A percentile compares a stretch with the other conserved stretches of the same genome.
Conservation (phyloP, 75 land plant genomes). For the Adiantum capillusveneris region DNA sequence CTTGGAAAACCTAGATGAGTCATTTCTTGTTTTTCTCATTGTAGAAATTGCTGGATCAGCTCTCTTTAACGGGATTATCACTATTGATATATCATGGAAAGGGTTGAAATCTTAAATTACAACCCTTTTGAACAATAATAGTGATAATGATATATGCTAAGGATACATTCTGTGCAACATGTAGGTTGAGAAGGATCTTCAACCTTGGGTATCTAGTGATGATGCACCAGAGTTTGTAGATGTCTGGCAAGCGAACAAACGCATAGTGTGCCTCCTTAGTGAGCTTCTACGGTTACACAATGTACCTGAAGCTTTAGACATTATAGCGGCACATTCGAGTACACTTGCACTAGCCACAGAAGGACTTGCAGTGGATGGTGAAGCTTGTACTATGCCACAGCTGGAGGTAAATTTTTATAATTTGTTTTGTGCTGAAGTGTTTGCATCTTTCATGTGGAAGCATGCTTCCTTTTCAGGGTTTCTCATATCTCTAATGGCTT, state of each 20-base stretch:
- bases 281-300: constrained; percentile 74
- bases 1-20: no score
- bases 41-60: no score
- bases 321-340: constrained; percentile 59
- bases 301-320: constrained; percentile 52
- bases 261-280: constrained; percentile 64
- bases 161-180: no score
- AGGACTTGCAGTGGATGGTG: constrained; percentile 88
- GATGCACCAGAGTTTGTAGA: constrained; percentile 43
- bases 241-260: constrained; percentile 74
- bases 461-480: no score
- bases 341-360: constrained; percentile 78
- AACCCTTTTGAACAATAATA: no score
- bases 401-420: constrained; percentile 66
- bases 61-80: no score
- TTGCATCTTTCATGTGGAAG: background rate
- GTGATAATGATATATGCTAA: no score
- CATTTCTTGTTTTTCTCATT: no score
- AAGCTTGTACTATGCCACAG: constrained; percentile 83
- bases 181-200: constrained; percentile 84
- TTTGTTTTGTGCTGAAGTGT: background rate
- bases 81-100: no score
- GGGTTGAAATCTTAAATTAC: no score
- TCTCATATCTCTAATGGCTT: no score
- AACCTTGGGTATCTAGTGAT: constrained; percentile 69